Base-by-base conservation (phyloP, 306 rosid genomes). In the Lupinus albus region DNA sequence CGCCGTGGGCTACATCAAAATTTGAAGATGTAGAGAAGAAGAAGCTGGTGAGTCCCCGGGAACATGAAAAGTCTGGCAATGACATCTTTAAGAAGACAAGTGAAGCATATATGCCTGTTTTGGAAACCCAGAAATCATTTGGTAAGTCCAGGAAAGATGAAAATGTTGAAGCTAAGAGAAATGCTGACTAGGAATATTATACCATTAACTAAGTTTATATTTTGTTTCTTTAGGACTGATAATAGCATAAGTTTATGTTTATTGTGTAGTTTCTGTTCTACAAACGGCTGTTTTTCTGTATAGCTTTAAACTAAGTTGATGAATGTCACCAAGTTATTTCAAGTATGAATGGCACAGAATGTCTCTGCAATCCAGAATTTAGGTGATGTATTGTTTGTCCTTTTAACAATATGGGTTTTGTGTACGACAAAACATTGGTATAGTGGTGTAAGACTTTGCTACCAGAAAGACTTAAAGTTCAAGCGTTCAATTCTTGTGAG, bases 1-100 rank as follows among this genome's bases (percentile, higher is more conserved):
- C 94, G 10, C 95, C 97, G 14, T 84, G 78, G 86, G 97, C 92
- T 54, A 94, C 96, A n/a, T 85, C 96, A 16, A 94, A 94, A 78
- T 94, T 90, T 64, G 99, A 94, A 80, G 79, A 79, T 56, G 85
- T 85, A 12, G 92, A 86, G 83, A 93, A 93, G 83, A 93, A 93
- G 93, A 83, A 83, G 81, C 68, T 86, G 74, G 89, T 57, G 53
- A 89, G 84, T 65, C 96, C 96, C 21, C 86, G 79, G 2, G 88
- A 88, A 71, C 17, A 91, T 5, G 84, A 79, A 33, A 80, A 68
- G 73, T 53, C 86, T 4, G 60, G 78, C 47, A 73, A 47, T 30
- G 84, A 83, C 57, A 45, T 57, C 33, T 53, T 82, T 16, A 89
- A 77, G 81, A 84, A 88, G 65, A 78, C 86, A 35, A 79, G 79